These are phyloP conservation scores for Tulasnella calospora DNA, from an alignment of 768 basidiomycete genomes.

Conservation along the genomic window DNA sequence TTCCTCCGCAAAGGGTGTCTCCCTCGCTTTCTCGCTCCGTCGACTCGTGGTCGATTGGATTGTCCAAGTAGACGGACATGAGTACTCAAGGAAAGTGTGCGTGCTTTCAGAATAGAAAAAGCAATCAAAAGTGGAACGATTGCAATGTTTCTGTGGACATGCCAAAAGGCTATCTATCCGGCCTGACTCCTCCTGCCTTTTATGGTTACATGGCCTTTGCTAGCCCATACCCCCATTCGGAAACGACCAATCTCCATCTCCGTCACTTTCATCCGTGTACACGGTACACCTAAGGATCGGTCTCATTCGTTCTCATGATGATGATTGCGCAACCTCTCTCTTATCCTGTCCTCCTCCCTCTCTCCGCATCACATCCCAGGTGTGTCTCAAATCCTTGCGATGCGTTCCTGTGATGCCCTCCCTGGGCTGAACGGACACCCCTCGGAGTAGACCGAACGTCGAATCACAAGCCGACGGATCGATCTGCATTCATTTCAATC, in stretches of 20 bases:
- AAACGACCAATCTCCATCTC: neutral
- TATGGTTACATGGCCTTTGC: neutral
- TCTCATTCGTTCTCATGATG: neutral
- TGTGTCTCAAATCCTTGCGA: neutral
- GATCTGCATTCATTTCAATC: neutral
- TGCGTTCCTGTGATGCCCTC: neutral
- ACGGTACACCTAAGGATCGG: neutral
- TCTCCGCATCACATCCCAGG: neutral
- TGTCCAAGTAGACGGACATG: neutral
- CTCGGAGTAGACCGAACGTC: neutral
- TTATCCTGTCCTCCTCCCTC: neutral
- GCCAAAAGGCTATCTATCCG: neutral
- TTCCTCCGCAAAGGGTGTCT: neutral
- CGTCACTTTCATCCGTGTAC: constrained; percentile 3
- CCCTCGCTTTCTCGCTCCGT: neutral
- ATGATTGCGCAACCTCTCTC: neutral
- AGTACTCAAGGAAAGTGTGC: neutral
- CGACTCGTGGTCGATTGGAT: neutral
- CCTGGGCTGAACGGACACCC: neutral
- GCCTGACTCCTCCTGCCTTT: neutral
- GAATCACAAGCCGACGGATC: neutral
- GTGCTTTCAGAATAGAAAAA: neutral
- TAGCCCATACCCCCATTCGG: constrained; percentile 4
- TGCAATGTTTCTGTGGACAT: neutral
- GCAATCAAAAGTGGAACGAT: neutral